Conservation (phyloP, 768 basidiomycete species). For the Saitozyma podzolica region DNA sequence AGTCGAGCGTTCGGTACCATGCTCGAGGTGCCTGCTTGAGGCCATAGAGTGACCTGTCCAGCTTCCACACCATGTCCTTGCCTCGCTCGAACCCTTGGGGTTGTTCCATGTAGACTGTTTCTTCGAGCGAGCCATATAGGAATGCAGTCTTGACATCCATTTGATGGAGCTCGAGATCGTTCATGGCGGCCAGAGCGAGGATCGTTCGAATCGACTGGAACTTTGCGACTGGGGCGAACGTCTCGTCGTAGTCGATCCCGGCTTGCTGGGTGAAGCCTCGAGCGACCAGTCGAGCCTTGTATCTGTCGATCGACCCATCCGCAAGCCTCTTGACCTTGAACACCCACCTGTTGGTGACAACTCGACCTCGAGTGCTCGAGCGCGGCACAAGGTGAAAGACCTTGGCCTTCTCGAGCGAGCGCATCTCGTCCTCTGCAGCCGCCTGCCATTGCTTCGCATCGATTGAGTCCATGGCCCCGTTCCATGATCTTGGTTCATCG, state of each 20-base stretch:
- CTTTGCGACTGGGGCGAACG: constrained; percentile 4
- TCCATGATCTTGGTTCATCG: no score
- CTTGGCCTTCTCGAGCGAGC: no score
- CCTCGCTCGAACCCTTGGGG: not conserved
- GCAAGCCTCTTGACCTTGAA: not conserved
- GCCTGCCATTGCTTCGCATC: no score
- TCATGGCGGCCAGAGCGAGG: not conserved
- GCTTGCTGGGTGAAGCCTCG: constrained; percentile 5
- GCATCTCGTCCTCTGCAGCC: no score
- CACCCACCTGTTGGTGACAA: not conserved
- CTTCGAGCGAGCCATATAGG: constrained; percentile 8
- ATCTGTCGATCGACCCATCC: not conserved
- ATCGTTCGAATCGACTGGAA: not conserved
- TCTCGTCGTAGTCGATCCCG: constrained; percentile 4
- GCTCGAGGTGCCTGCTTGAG: constrained; percentile 7
- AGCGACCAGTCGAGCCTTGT: constrained; percentile 10
- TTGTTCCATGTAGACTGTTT: constrained; percentile 2
- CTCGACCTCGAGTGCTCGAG: no score
- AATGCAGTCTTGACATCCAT: constrained; percentile 8
- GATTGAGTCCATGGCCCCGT: no score
- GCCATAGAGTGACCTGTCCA: constrained; percentile 1
- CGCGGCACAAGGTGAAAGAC: no score
- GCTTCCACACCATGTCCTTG: not conserved
- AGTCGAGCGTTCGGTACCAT: constrained; percentile 3
- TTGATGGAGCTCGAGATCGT: not conserved